Evolutionary conservation across 345 rosid genomes (phyloP).

Genomic region (Populus pruinosa): DNA sequence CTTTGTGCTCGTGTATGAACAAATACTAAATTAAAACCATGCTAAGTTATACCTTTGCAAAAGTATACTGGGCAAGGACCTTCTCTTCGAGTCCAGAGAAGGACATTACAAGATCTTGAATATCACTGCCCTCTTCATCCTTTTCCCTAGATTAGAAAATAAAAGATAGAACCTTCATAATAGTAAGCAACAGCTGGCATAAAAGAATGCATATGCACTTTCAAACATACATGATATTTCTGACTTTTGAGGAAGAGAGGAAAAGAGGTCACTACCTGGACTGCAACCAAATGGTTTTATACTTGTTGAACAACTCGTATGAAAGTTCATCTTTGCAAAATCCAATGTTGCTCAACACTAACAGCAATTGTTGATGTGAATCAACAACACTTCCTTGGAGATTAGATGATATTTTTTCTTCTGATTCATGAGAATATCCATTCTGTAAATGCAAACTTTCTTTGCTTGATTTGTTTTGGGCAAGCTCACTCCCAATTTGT

Average conservation of each 20-base stretch:
- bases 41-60: conserved; percentile 71
- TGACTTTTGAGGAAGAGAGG: not conserved
- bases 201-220: not conserved
- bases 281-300: conserved; percentile 73
- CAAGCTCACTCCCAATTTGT: conserved; percentile 53
- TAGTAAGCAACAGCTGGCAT: conserved; percentile 14
- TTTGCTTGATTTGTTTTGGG: conserved; percentile 46
- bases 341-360: conserved; percentile 88
- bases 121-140: conserved; percentile 64
- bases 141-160: conserved; percentile 46
- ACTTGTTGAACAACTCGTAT: conserved; percentile 70
- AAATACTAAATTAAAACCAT: not conserved
- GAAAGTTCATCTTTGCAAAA: conserved; percentile 95
- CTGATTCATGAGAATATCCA: conserved; percentile 54
- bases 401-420: conserved; percentile 41
- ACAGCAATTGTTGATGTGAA: conserved; percentile 70
- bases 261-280: conserved; percentile 41
- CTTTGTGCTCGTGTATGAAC: not conserved
- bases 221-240: not conserved
- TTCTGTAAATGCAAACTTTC: conserved; percentile 51
- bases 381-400: conserved; percentile 62
- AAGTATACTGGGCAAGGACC: conserved; percentile 84
- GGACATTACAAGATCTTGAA: conserved; percentile 72
- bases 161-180: conserved; percentile 3
- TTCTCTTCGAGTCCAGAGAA: conserved; percentile 82